Percentiles rank a stretch among this genome's conserved stretches.
Conservation (phyloP, 2,329 filamentous ascomycete species). For the Hypomyces perniciosus region DNA sequence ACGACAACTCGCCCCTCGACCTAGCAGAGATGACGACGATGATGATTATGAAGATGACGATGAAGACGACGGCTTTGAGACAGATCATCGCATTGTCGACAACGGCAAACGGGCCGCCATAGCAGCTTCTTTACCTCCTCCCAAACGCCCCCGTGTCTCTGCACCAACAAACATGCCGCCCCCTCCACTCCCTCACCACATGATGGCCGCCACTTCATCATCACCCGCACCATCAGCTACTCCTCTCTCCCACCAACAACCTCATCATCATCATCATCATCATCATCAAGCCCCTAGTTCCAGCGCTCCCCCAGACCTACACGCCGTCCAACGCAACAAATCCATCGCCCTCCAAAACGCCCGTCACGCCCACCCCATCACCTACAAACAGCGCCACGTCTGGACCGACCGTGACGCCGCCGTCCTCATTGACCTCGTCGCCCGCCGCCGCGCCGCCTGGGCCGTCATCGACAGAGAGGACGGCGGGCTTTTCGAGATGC, state of each 20-base stretch:
- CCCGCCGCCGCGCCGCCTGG: constrained; percentile 24
- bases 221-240: neutral
- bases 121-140: constrained; percentile 3
- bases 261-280: neutral
- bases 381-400: constrained; percentile 22
- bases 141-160: constrained; percentile 2
- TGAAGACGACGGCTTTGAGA: constrained; percentile 23
- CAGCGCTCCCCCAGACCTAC: constrained; percentile 13
- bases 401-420: constrained; percentile 40
- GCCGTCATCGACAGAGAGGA: constrained; percentile 27
- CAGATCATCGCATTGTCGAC: constrained; percentile 22
- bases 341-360: constrained; percentile 14
- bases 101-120: constrained; percentile 18
- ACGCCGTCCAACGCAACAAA: constrained; percentile 25
- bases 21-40: neutral
- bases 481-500: constrained; percentile 32
- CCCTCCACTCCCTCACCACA: neutral
- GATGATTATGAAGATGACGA: constrained; percentile 11
- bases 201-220: neutral
- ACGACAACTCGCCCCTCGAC: neutral
- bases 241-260: constrained; percentile 2
- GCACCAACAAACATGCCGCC: neutral
- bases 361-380: constrained; percentile 18
- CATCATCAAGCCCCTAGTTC: neutral
- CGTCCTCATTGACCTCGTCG: constrained; percentile 38